These are phyloP conservation scores for Garcileccinum viscosum DNA, from an alignment of 1,284 basidiomycete species.

Conservation along the genomic window DNA sequence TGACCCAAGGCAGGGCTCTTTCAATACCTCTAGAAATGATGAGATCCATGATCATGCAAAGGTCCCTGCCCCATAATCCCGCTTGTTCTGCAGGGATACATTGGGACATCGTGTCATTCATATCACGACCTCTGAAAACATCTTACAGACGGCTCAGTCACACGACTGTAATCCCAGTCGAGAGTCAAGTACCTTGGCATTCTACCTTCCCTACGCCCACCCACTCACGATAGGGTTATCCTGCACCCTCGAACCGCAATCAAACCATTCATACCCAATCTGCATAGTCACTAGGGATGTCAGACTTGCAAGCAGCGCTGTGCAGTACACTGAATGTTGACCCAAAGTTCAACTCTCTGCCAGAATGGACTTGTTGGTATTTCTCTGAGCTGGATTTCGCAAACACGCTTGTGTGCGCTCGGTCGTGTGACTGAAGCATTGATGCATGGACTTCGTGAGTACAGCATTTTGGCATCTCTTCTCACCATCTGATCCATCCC, in stretches of 20 bases:
- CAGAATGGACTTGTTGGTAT: conserved; percentile 72
- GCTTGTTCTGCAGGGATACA: conserved; percentile 3
- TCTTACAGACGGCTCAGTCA: conserved; percentile 10
- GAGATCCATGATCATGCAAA: not conserved
- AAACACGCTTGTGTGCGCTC: conserved; percentile 69
- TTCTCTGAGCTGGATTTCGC: conserved; percentile 75
- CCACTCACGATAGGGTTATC: conserved; percentile 8
- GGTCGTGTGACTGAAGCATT: conserved; percentile 69
- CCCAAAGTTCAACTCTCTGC: conserved; percentile 63
- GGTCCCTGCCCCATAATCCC: conserved; percentile 10
- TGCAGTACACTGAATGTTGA: conserved; percentile 43
- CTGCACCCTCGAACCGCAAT: conserved; percentile 21
- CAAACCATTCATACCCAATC: not conserved
- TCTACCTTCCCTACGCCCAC: conserved; percentile 27
- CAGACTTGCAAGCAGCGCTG: conserved; percentile 31
- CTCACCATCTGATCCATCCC: no score
- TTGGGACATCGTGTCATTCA: not conserved
- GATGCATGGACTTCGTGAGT: conserved; percentile 56
- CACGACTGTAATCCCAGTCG: conserved; percentile 25
- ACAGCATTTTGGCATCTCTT: no score
- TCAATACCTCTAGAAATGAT: conserved; percentile 29
- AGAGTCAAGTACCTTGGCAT: conserved; percentile 16
- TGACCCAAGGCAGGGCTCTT: conserved; percentile 66
- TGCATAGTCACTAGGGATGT: not conserved
- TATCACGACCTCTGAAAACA: not conserved